Percentiles rank a stretch among this genome's conserved stretches.
These are phyloP conservation scores for Picea abies DNA, from an alignment of 83 land plant species.

Conservation along the genomic window DNA sequence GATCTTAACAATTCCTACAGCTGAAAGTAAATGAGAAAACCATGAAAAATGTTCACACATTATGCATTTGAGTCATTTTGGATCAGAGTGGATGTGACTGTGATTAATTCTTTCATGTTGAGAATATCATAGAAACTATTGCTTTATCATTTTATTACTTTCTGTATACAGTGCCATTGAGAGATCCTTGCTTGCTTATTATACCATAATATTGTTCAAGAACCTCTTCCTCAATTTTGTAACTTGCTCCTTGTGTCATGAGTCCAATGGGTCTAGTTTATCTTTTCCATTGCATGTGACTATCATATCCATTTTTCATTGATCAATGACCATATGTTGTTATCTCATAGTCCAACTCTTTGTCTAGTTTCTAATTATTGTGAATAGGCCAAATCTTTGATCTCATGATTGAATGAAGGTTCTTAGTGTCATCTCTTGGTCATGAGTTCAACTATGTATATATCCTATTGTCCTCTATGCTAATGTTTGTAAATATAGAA, in stretches of 20 bases:
- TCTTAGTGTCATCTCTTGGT: neutral
- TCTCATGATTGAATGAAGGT: neutral
- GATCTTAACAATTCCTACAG: too few species aligned
- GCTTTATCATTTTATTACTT: neutral
- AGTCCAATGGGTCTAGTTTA: neutral
- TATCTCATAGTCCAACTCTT: neutral
- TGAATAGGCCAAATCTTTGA: neutral
- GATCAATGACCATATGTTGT: neutral
- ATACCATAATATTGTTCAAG: neutral
- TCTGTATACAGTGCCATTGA: neutral
- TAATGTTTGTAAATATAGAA: neutral
- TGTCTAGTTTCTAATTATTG: neutral
- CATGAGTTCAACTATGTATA: neutral
- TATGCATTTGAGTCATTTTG: constrained; percentile 81
- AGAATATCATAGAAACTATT: constrained; percentile 65
- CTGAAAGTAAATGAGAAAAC: too few species aligned
- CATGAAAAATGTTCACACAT: too few species aligned
- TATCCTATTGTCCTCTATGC: neutral
- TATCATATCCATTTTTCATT: neutral
- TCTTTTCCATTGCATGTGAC: neutral
- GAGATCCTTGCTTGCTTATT: neutral
- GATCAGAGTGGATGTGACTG: constrained; percentile 67
- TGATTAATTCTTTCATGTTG: constrained; percentile 79
- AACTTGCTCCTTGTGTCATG: neutral
- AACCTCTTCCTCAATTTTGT: neutral